Evolutionary conservation across 1,284 basidiomycete genomes (phyloP).

Genomic region (Phellopilus nigrolimitatus): DNA sequence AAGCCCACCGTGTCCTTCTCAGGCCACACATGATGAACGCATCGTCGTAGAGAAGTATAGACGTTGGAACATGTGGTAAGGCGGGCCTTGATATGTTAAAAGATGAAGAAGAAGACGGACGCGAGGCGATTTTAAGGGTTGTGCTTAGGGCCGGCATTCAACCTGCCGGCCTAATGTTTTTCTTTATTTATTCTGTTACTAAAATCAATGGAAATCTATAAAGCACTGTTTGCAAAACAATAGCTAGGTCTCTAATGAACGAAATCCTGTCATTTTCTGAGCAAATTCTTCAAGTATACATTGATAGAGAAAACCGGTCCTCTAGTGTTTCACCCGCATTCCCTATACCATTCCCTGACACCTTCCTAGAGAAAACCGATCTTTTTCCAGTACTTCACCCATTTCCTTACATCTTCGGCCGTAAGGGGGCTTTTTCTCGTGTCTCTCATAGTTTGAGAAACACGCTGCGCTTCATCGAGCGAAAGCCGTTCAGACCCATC

Average conservation of each 20-base stretch:
- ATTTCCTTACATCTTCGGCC: conserved; percentile 10
- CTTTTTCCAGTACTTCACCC: conserved; percentile 18
- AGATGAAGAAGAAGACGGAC: conserved; percentile 17
- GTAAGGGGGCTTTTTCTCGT: not conserved
- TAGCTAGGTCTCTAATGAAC: too few species aligned
- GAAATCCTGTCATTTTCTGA: too few species aligned
- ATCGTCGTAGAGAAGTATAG: not conserved
- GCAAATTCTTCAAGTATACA: too few species aligned
- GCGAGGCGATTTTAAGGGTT: too few species aligned
- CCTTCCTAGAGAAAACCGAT: conserved; percentile 12
- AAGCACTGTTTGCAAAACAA: too few species aligned
- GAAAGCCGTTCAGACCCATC: conserved; percentile 1
- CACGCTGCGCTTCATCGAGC: not conserved
- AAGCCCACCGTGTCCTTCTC: conserved; percentile 9
- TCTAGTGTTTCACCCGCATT: too few species aligned
- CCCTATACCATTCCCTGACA: too few species aligned
- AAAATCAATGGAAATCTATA: too few species aligned
- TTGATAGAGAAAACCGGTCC: too few species aligned
- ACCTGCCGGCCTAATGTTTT: too few species aligned
- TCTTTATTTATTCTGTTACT: too few species aligned
- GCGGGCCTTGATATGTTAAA: conserved; percentile 17
- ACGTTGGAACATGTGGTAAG: conserved; percentile 17
- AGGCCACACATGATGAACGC: conserved; percentile 19
- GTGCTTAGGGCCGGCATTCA: too few species aligned
- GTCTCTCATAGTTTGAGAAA: not conserved